Evolutionary conservation across 805 yeast species (phyloP).

Genomic region (Suhomyces xylopsoci): DNA sequence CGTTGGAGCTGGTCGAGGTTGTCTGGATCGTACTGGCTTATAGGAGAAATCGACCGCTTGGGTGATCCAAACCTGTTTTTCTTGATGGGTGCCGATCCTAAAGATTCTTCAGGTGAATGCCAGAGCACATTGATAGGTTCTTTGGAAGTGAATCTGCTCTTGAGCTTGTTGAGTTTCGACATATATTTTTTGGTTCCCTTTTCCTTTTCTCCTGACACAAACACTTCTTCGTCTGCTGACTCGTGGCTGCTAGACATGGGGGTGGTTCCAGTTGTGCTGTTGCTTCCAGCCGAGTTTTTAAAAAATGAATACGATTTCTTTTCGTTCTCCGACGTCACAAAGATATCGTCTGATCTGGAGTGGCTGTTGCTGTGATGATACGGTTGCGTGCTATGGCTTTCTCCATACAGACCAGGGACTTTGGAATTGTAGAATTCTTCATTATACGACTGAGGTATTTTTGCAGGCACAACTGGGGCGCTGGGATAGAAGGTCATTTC

Average conservation of each 20-base stretch:
- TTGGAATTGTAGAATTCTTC: neutral
- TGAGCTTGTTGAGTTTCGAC: conserved; percentile 31
- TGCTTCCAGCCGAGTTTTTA: conserved; percentile 1
- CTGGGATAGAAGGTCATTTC: conserved; percentile 89
- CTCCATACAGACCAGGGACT: neutral
- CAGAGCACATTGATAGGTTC: conserved; percentile 32
- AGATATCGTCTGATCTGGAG: neutral
- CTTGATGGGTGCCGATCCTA: neutral
- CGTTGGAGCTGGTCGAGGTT: conserved; percentile 7
- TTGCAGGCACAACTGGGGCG: conserved; percentile 44
- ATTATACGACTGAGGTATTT: conserved; percentile 12
- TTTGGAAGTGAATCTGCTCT: conserved; percentile 29
- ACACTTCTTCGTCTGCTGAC: conserved; percentile 1
- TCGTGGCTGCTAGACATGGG: conserved; percentile 3
- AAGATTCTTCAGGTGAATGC: conserved; percentile 8
- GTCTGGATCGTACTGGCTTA: conserved; percentile 15
- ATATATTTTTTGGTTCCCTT: conserved; percentile 16
- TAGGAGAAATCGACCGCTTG: conserved; percentile 16
- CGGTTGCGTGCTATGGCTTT: neutral
- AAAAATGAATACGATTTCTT: conserved; percentile 1
- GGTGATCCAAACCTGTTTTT: neutral
- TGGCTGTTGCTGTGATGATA: neutral
- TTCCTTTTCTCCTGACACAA: neutral
- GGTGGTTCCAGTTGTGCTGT: neutral
- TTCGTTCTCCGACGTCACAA: conserved; percentile 3